Evolutionary conservation across 345 rosid genomes (phyloP).

Genomic region (Euphorbia pulcherrima): DNA sequence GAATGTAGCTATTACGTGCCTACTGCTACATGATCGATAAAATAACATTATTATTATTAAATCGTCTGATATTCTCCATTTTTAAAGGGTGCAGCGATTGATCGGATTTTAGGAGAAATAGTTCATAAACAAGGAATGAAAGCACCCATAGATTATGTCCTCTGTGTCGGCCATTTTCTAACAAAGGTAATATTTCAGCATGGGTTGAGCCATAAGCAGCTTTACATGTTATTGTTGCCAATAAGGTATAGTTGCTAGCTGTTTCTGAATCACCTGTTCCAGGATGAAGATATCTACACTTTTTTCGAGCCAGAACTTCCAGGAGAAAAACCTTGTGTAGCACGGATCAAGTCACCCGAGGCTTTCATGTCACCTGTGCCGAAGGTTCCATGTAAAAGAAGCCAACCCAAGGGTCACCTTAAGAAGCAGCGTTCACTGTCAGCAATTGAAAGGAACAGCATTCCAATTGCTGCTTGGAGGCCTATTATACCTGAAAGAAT

Average conservation of each 20-base stretch:
- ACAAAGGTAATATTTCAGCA: slow-evolving; percentile 34
- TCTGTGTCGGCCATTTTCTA: slow-evolving; percentile 53
- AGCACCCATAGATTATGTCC: slow-evolving; percentile 55
- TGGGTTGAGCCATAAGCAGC: background rate
- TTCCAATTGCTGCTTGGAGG: slow-evolving; percentile 26
- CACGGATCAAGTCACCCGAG: slow-evolving; percentile 16
- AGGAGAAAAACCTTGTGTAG: slow-evolving; percentile 9
- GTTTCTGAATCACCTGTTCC: slow-evolving; percentile 17
- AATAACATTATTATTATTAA: background rate
- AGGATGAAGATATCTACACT: slow-evolving; percentile 60
- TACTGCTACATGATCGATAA: slow-evolving; percentile 1
- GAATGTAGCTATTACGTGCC: slow-evolving; percentile 1
- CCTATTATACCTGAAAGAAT: slow-evolving; percentile 26
- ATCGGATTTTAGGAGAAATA: slow-evolving; percentile 52
- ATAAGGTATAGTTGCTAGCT: background rate
- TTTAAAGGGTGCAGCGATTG: slow-evolving; percentile 57
- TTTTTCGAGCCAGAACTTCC: slow-evolving; percentile 61
- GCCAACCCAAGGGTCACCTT: slow-evolving; percentile 25
- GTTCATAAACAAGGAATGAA: slow-evolving; percentile 42
- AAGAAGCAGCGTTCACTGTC: slow-evolving; percentile 43
- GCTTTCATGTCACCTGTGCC: slow-evolving; percentile 12
- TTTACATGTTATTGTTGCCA: background rate
- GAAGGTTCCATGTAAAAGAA: slow-evolving; percentile 11
- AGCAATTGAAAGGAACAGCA: slow-evolving; percentile 28
- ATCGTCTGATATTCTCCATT: slow-evolving; percentile 5